Evolutionary conservation across 805 yeast species (phyloP).

Genomic region (Candida lessepsii): DNA sequence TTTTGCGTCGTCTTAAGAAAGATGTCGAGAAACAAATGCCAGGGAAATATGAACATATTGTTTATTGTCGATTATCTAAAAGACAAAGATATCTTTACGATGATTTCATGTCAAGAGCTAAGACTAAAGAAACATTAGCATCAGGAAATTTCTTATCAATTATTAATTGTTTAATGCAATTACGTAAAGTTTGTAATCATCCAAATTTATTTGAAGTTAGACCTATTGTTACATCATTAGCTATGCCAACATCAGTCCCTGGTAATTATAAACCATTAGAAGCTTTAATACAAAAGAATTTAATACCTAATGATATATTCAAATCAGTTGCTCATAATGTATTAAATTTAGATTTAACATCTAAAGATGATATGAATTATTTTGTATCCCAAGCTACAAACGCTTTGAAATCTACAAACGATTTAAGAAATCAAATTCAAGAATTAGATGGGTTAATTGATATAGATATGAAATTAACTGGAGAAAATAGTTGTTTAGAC

Average conservation of each 20-base stretch:
- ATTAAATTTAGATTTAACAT: constrained; percentile 59
- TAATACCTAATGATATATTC: constrained; percentile 7
- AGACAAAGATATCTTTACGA: constrained; percentile 90
- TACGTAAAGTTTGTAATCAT: constrained; percentile 94
- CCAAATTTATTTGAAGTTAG: constrained; percentile 95
- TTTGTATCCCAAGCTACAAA: constrained; percentile 45
- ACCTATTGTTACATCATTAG: constrained; percentile 88
- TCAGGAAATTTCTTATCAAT: constrained; percentile 94
- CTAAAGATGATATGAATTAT: constrained; percentile 44
- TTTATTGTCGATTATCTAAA: constrained; percentile 87
- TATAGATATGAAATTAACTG: constrained; percentile 17
- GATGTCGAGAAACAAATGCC: constrained; percentile 99
- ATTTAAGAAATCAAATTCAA: constrained; percentile 44
- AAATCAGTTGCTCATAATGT: constrained; percentile 42
- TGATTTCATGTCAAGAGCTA: constrained; percentile 96
- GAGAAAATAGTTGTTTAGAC: constrained; percentile 41
- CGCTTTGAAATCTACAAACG: constrained; percentile 46
- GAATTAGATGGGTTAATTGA: constrained; percentile 38
- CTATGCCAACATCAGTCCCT: constrained; percentile 64
- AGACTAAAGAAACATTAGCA: constrained; percentile 88
- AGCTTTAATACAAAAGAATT: constrained; percentile 25
- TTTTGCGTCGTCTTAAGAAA: constrained; percentile 85
- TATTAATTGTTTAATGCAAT: constrained; percentile 95
- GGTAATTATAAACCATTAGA: constrained; percentile 46
- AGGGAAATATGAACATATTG: constrained; percentile 91